Evolutionary conservation across 129 eudicot genomes (phyloP).

Genomic region (Silybum marianum): DNA sequence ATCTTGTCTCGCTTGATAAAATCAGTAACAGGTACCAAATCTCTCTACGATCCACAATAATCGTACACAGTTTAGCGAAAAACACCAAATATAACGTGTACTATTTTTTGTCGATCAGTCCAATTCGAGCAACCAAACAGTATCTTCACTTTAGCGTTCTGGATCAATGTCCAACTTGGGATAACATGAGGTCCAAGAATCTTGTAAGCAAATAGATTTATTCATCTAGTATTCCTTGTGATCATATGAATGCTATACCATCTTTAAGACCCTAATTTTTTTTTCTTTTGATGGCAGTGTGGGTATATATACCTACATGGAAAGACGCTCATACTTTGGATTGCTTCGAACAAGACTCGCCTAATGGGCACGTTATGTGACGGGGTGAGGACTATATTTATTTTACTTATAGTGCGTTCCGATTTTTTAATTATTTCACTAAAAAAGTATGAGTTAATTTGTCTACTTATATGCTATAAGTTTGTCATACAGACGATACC

Average conservation of each 20-base stretch:
- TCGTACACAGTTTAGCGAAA: not conserved
- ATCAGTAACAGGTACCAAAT: not conserved
- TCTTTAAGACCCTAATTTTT: not conserved
- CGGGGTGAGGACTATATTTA: not conserved
- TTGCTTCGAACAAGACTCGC: not conserved
- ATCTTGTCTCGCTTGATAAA: not conserved
- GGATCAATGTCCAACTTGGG: not conserved
- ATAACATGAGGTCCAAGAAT: not conserved
- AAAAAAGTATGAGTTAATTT: not conserved
- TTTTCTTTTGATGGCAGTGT: conserved; percentile 4
- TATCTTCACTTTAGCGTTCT: not conserved
- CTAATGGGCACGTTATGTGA: conserved; percentile 11
- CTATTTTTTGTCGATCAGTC: not conserved
- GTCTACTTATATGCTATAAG: not conserved
- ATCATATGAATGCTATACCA: not conserved
- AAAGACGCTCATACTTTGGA: conserved; percentile 9
- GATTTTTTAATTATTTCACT: not conserved
- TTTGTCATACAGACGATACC: not conserved
- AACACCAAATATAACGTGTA: not conserved
- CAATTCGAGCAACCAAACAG: not conserved
- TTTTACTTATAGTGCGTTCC: not conserved
- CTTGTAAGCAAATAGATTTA: not conserved
- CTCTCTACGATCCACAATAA: not conserved
- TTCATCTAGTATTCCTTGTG: not conserved
- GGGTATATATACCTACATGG: not conserved